These are phyloP conservation scores for Monosporascus sp. DNA, from an alignment of 2,329 filamentous ascomycete species.

Conservation along the genomic window DNA sequence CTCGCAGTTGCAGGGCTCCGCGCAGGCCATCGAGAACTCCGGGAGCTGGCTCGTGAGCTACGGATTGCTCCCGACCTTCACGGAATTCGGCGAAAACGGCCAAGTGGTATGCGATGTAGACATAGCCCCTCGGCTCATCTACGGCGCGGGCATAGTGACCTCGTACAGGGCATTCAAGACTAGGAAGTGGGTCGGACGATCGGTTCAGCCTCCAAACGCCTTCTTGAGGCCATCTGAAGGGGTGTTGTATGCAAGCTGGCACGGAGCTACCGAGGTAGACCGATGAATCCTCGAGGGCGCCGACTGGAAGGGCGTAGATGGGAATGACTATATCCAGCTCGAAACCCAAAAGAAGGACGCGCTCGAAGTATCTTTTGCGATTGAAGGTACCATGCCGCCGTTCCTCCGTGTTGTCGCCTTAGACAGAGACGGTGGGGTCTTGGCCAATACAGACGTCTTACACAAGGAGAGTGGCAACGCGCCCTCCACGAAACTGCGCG, in stretches of 20 bases:
- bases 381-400: conserved; percentile 4
- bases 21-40: conserved; percentile 2
- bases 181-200: conserved; percentile 8
- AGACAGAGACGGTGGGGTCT: conserved; percentile 4
- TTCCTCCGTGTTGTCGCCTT: conserved; percentile 10
- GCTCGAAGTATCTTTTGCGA: conserved; percentile 7
- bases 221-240: conserved; percentile 2
- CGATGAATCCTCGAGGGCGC: conserved; percentile 10
- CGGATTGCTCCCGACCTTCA: conserved; percentile 10
- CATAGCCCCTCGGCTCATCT: conserved; percentile 10
- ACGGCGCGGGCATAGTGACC: conserved; percentile 8
- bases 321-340: conserved; percentile 3
- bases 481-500: neutral
- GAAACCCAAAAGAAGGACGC: conserved; percentile 5
- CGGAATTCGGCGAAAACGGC: conserved; percentile 7
- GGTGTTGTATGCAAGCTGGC: conserved; percentile 14
- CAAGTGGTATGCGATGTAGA: conserved; percentile 12
- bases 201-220: conserved; percentile 3
- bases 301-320: conserved; percentile 2
- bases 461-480: conserved; percentile 10
- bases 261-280: conserved; percentile 11
- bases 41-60: conserved; percentile 8
- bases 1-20: conserved; percentile 8
- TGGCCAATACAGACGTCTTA: conserved; percentile 7
- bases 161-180: conserved; percentile 14